A percentile compares a stretch with the other conserved stretches of the same genome.
These are phyloP conservation scores for Ceratocystis alfenasii DNA, from an alignment of 2,329 filamentous ascomycete species.

Conservation along the genomic window DNA sequence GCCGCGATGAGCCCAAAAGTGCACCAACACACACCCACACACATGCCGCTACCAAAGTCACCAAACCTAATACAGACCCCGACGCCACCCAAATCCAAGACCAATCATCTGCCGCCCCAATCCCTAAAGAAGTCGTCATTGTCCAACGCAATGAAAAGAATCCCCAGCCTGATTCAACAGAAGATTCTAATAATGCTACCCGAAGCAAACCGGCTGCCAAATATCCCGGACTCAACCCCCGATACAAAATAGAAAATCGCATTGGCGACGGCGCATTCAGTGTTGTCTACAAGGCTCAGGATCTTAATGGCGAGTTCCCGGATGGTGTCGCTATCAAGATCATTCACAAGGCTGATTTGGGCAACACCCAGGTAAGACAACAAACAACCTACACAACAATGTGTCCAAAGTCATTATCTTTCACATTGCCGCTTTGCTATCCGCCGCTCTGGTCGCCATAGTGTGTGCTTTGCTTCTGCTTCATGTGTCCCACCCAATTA, in stretches of 20 bases:
- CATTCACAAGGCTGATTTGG: conserved; percentile 98
- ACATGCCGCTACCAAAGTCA: background rate
- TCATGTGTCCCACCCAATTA: background rate
- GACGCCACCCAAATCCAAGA: background rate
- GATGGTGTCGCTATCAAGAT: conserved; percentile 90
- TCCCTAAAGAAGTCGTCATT: conserved; percentile 15
- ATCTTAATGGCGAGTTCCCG: conserved; percentile 55
- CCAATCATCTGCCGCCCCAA: background rate
- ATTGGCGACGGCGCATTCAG: conserved; percentile 99
- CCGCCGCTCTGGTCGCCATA: background rate
- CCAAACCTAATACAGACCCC: conserved; percentile 4
- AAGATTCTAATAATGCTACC: background rate
- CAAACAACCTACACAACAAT: background rate
- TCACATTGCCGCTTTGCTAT: conserved; percentile 24
- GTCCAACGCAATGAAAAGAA: conserved; percentile 19
- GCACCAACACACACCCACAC: background rate
- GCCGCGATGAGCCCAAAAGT: conserved; percentile 19
- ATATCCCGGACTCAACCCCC: conserved; percentile 39
- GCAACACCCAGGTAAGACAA: conserved; percentile 84
- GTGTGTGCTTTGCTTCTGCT: background rate
- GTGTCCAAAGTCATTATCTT: conserved; percentile 21
- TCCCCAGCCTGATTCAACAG: background rate
- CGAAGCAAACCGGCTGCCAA: conserved; percentile 3
- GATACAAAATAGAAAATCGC: conserved; percentile 53
- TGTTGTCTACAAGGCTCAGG: conserved; percentile 87